These are phyloP conservation scores for Helichrysum umbraculigerum DNA, from an alignment of 129 eudicot species.

Conservation along the genomic window DNA sequence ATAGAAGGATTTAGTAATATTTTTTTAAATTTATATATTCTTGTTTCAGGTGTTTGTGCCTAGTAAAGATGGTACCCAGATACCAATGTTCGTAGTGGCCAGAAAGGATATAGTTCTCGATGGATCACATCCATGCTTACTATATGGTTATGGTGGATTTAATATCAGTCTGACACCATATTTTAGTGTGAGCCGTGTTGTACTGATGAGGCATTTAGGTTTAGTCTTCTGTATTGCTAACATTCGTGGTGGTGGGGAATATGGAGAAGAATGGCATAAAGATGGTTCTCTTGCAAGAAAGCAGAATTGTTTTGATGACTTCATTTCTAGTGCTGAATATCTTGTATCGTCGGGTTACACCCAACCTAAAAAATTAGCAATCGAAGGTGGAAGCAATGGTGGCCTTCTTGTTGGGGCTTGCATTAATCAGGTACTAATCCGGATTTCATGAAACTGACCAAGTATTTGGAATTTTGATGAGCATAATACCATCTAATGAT, in stretches of 20 bases:
- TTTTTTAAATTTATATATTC: not conserved
- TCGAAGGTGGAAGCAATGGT: conserved; percentile 99
- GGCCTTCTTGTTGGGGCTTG: conserved; percentile 97
- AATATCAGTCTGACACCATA: conserved; percentile 86
- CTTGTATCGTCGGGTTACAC: conserved; percentile 89
- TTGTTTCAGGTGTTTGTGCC: conserved; percentile 72
- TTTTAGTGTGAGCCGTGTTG: conserved; percentile 62
- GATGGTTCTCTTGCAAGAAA: conserved; percentile 82
- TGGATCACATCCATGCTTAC: conserved; percentile 87
- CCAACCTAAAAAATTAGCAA: conserved; percentile 70
- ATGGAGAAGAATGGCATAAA: conserved; percentile 99
- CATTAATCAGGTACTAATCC: conserved; percentile 68
- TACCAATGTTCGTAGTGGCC: conserved; percentile 86
- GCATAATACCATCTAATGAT: not conserved
- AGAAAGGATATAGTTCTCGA: conserved; percentile 68
- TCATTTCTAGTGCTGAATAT: conserved; percentile 78
- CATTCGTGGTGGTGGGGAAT: conserved; percentile 98
- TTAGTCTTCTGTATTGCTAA: conserved; percentile 72
- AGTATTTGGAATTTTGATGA: not conserved
- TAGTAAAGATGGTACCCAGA: conserved; percentile 79
- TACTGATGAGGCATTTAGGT: conserved; percentile 69
- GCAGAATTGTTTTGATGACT: conserved; percentile 96
- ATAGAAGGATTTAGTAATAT: not conserved
- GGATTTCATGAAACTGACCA: not conserved
- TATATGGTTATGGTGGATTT: conserved; percentile 95